A percentile compares a stretch with the other conserved stretches of the same genome.
These are phyloP conservation scores for Rugosomyces carneus DNA, from an alignment of 1,284 basidiomycete species.

Conservation along the genomic window DNA sequence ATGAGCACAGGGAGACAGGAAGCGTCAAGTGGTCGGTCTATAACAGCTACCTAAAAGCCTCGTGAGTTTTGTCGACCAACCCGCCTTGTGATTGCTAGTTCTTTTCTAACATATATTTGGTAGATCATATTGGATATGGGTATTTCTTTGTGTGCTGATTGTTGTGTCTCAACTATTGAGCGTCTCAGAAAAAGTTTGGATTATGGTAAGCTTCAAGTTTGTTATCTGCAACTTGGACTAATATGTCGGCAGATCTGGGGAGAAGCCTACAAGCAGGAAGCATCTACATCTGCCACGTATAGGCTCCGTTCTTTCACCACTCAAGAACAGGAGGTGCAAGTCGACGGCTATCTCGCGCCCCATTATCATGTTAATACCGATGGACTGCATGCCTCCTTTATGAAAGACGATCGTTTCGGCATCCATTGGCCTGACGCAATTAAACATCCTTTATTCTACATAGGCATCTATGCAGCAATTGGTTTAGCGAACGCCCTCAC, in stretches of 20 bases:
- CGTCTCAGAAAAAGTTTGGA: slow-evolving; percentile 66
- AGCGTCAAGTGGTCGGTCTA: slow-evolving; percentile 79
- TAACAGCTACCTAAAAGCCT: slow-evolving; percentile 69
- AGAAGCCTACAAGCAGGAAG: slow-evolving; percentile 41
- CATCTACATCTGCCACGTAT: slow-evolving; percentile 19
- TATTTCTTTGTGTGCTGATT: slow-evolving; percentile 42
- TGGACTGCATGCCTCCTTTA: slow-evolving; percentile 13
- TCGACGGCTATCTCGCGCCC: slow-evolving; percentile 34
- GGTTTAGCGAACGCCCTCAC: slow-evolving; percentile 42
- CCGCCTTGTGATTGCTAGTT: not conserved
- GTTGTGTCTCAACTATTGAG: slow-evolving; percentile 44
- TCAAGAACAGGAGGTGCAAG: slow-evolving; percentile 31
- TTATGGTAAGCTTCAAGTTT: slow-evolving; percentile 41
- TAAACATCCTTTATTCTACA: slow-evolving; percentile 57
- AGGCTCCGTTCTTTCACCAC: slow-evolving; percentile 28
- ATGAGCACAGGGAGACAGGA: slow-evolving; percentile 68
- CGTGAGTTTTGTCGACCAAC: slow-evolving; percentile 30
- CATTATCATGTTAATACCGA: slow-evolving; percentile 23
- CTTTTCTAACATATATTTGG: not conserved
- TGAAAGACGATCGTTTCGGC: slow-evolving; percentile 18
- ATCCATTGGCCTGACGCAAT: slow-evolving; percentile 36
- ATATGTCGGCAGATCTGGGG: slow-evolving; percentile 46
- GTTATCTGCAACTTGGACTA: not conserved
- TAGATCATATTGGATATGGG: slow-evolving; percentile 67
- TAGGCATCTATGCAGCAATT: slow-evolving; percentile 56